Base-by-base conservation (phyloP, 495 filamentous ascomycete species). In the Usnea hakonensis region DNA sequence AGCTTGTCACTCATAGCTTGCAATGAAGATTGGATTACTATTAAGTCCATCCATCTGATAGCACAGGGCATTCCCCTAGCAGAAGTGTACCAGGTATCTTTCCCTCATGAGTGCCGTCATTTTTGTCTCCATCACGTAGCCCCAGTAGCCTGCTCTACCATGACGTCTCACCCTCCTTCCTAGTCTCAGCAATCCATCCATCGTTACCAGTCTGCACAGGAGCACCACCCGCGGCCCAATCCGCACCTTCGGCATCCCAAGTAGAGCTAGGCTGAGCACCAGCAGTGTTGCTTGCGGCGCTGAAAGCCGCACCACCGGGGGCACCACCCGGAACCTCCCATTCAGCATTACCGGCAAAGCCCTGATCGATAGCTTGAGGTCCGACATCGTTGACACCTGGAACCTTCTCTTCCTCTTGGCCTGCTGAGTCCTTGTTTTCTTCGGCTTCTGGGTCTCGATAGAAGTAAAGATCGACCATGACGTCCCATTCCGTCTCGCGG, bases 381-480 rank as follows among this genome's bases (percentile, higher is more conserved):
- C 87, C 91, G 71, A 89, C 88, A 79, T 97, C 92, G 69, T 97
- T 94, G 64, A 82, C 87, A 72, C 84, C 84, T 55, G 89, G 82
- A 63, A 84, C 76, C 84, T 86, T 86, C 64, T 81, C 62, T 70
- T 83, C 81, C 52, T 86, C 84, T 60, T 71, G 69, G 37, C 70
- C 69, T 43, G 79, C 76, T 60, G 88, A 83, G 81, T 96, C 91
- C 86, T 96, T 95, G 79, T 90, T 88, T 82, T 90, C 91, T 84
- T 97, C 91, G 67, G 94, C 91, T 82, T 98, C 94, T 64, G 94
- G 94, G 77, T 98, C 94, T 77, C 94, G 95, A 88, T 98, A 98
- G 86, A 98, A 98, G 90, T 98, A 98, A 69, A 98, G 85, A 87
- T 98, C 94, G 69, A 92, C 89, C 88, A 97, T 97, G 76, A 92